Evolutionary conservation across 306 rosid species (phyloP).

Genomic region (Sophora flavescens): DNA sequence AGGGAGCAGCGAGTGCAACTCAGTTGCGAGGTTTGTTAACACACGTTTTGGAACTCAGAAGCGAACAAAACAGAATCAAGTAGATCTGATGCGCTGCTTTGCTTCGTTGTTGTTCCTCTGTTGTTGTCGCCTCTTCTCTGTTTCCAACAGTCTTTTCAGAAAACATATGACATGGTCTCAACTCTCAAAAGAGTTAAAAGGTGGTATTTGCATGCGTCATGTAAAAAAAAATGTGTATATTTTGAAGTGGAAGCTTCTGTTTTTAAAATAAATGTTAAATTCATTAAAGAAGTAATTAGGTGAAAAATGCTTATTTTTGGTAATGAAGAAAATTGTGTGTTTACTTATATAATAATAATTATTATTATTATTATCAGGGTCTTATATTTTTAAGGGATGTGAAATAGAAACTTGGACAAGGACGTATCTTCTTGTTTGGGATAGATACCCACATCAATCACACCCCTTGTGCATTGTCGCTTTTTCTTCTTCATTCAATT

Average conservation of each 20-base stretch:
- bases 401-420: conserved; percentile 15
- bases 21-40: no score
- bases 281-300: conserved; percentile 39
- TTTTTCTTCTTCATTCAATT: not conserved
- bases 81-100: conserved; percentile 33
- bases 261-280: conserved; percentile 23
- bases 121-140: conserved; percentile 19
- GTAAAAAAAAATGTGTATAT: not conserved
- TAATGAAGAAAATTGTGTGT: not conserved
- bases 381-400: conserved; percentile 39
- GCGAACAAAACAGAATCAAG: conserved; percentile 4
- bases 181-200: not conserved
- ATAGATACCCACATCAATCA: not conserved
- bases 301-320: conserved; percentile 27
- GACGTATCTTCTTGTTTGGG: conserved; percentile 43
- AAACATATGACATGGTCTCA: no score
- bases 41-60: not conserved
- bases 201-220: conserved; percentile 26
- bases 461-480: not conserved
- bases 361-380: conserved; percentile 26
- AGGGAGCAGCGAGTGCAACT: not conserved
- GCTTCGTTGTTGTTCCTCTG: conserved; percentile 27
- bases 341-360: no score
- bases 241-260: conserved; percentile 61
- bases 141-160: conserved; percentile 8